phyloP scores from a whole-genome alignment of 495 filamentous ascomycete species.

The Talaromyces wortmannii region DNA sequence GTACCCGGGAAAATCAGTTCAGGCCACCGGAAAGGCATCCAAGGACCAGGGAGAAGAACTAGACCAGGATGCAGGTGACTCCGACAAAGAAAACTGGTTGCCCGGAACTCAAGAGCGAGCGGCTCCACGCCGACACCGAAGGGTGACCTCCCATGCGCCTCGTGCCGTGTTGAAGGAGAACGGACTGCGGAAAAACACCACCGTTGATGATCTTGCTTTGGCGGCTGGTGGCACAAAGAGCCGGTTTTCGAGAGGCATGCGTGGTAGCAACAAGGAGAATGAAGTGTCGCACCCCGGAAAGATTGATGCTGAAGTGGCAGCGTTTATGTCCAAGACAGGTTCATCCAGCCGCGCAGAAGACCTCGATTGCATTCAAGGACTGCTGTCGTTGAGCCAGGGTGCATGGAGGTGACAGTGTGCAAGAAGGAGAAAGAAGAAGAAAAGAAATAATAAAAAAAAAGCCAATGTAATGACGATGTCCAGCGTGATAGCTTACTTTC shows the following conservation, averaged over 20 bases:
- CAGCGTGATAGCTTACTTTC: neutral
- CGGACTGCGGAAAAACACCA: conserved; percentile 5
- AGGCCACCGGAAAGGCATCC: conserved; percentile 16
- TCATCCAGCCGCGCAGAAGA: conserved; percentile 61
- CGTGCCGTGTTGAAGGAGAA: conserved; percentile 41
- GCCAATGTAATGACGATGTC: neutral
- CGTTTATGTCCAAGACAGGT: conserved; percentile 57
- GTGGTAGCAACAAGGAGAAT: neutral
- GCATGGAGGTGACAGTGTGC: conserved; percentile 40
- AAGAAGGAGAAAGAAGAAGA: too few species aligned
- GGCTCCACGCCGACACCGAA: neutral
- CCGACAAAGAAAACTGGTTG: conserved; percentile 93
- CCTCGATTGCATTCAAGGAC: conserved; percentile 69
- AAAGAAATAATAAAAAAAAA: neutral
- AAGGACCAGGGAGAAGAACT: conserved; percentile 22
- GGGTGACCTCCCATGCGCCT: conserved; percentile 23
- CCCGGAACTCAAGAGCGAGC: conserved; percentile 36
- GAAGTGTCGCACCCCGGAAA: neutral
- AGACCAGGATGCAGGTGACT: conserved; percentile 55
- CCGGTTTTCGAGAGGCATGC: neutral
- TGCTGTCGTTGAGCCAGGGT: conserved; percentile 67
- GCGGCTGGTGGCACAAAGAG: neutral
- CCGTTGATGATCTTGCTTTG: conserved; percentile 1
- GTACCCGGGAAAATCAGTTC: conserved; percentile 13
- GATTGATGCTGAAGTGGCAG: conserved; percentile 48